phyloP scores from a whole-genome alignment of 805 yeast genomes.

The Debaryomyces tyrocola region DNA sequence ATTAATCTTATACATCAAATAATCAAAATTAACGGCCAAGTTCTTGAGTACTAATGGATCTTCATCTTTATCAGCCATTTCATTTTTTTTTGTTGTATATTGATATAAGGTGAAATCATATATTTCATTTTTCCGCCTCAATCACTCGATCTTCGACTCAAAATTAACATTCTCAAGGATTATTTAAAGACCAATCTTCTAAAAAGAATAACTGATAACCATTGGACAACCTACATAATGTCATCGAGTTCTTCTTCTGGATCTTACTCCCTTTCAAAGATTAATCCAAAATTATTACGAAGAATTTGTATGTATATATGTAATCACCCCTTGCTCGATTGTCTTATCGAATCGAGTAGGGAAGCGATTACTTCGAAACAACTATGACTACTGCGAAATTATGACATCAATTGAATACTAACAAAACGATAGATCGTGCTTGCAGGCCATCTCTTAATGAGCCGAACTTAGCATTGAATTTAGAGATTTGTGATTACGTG shows the following conservation, averaged over 20 bases:
- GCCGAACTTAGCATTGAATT: constrained; percentile 84
- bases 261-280: constrained; percentile 42
- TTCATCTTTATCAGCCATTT: constrained; percentile 19
- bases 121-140: background rate
- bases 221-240: constrained; percentile 6
- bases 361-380: background rate
- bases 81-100: background rate
- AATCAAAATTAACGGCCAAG: constrained; percentile 63
- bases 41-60: constrained; percentile 66
- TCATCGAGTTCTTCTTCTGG: constrained; percentile 15
- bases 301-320: constrained; percentile 38
- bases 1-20: constrained; percentile 59
- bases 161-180: background rate
- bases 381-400: background rate
- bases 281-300: constrained; percentile 47
- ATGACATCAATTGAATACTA: constrained; percentile 1
- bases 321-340: background rate
- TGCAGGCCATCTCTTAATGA: constrained; percentile 79
- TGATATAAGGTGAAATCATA: background rate
- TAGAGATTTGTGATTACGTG: constrained; percentile 91
- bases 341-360: background rate
- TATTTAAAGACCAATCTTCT: background rate
- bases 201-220: background rate
- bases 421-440: constrained; percentile 59
- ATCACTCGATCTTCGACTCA: background rate